Percentiles rank a stretch among this genome's conserved stretches.
Conservation (phyloP, 257 asterid species). For the Penstemon davidsonii region DNA sequence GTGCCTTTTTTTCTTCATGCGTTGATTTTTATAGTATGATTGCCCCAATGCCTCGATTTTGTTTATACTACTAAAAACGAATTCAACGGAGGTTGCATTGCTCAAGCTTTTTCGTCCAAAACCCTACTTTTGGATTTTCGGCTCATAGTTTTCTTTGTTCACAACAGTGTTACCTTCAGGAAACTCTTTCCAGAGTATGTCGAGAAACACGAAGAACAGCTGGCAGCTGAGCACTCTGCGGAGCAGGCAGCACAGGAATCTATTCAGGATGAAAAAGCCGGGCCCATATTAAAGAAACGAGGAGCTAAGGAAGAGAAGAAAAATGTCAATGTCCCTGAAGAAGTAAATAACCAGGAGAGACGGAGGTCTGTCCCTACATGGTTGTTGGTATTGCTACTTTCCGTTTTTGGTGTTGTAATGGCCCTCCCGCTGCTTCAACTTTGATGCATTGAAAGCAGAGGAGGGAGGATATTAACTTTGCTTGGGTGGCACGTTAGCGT, state of each 20-base stretch:
- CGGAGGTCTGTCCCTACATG: constrained; percentile 64
- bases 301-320: constrained; percentile 43
- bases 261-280: constrained; percentile 32
- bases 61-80: neutral
- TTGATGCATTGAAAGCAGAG: constrained; percentile 32
- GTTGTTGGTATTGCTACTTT: constrained; percentile 63
- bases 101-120: constrained; percentile 4
- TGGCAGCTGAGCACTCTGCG: constrained; percentile 50
- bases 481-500: constrained; percentile 23
- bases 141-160: constrained; percentile 20
- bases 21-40: constrained; percentile 4
- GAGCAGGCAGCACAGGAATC: constrained; percentile 45
- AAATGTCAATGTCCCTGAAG: constrained; percentile 43
- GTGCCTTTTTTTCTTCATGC: constrained; percentile 11
- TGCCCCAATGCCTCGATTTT: neutral
- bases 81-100: neutral
- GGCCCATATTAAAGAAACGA: constrained; percentile 42
- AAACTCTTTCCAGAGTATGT: constrained; percentile 83
- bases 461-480: constrained; percentile 23
- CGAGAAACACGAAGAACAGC: constrained; percentile 72
- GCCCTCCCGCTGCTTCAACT: constrained; percentile 90
- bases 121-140: neutral
- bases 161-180: constrained; percentile 70
- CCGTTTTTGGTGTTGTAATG: constrained; percentile 75
- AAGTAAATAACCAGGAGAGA: constrained; percentile 45